These are phyloP conservation scores for Aspergillus nanangensis DNA, from an alignment of 495 filamentous ascomycete species.

Conservation along the genomic window DNA sequence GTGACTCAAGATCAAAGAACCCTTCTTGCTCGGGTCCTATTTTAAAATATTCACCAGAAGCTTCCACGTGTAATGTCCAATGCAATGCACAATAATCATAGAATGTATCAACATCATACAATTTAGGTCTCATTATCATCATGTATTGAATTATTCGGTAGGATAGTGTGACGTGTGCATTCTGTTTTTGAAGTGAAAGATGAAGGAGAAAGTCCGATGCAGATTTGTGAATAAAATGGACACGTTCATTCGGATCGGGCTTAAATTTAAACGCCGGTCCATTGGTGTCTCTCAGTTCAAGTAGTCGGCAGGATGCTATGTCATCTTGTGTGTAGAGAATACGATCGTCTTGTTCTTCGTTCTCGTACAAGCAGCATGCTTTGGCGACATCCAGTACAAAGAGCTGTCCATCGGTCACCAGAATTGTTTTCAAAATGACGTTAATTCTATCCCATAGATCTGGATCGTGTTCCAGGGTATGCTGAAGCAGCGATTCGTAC, in stretches of 20 bases:
- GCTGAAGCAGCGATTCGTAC: background rate
- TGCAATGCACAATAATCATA: background rate
- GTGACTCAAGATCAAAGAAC: background rate
- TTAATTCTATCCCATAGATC: background rate
- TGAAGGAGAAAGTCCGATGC: background rate
- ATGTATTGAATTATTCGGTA: background rate
- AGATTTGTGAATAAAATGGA: background rate
- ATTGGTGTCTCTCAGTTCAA: too few relatives aligned
- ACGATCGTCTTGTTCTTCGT: background rate
- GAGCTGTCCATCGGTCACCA: background rate
- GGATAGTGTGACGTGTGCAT: background rate
- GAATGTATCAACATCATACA: background rate
- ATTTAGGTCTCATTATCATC: background rate
- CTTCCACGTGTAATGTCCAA: background rate
- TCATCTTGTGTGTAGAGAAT: background rate
- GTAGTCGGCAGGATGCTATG: background rate
- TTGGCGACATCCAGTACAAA: background rate
- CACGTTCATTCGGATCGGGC: background rate
- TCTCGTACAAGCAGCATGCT: background rate
- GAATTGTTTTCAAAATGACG: background rate
- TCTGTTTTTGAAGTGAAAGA: background rate
- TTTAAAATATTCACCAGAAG: background rate
- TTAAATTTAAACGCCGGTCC: too few relatives aligned
- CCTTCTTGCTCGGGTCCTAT: background rate
- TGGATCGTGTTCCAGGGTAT: background rate